Conservation (phyloP, 108 stramenopile genomes). For the Fragilariopsis cylindrus region DNA sequence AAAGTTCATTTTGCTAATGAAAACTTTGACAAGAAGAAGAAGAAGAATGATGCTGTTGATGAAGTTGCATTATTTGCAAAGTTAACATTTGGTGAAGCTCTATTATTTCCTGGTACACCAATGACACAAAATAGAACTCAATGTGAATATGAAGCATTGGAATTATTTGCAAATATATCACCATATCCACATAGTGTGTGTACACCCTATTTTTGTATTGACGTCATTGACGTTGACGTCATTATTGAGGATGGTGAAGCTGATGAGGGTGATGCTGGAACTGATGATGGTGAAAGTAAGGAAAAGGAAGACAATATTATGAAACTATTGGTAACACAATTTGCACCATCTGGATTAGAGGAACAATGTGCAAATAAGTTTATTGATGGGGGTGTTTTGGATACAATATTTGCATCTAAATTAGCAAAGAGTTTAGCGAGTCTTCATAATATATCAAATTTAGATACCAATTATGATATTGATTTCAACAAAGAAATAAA, state of each 20-base stretch:
- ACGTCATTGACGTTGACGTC: conserved; percentile 1
- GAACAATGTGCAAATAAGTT: conserved; percentile 47
- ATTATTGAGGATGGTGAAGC: too few relatives aligned
- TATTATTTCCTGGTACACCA: neutral
- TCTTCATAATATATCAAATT: conserved; percentile 28
- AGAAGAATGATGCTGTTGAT: neutral
- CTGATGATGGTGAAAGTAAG: neutral
- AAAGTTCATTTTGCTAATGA: conserved; percentile 7
- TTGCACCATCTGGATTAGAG: conserved; percentile 32
- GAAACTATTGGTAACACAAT: conserved; percentile 50
- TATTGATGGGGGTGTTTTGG: conserved; percentile 50
- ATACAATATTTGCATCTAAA: conserved; percentile 35
- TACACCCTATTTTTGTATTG: conserved; percentile 23
- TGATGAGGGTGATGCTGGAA: neutral
- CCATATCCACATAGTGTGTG: conserved; percentile 1
- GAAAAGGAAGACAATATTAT: conserved; percentile 11
- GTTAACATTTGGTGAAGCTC: conserved; percentile 11
- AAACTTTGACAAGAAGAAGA: neutral
- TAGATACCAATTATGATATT: conserved; percentile 36
- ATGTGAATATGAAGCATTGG: conserved; percentile 15
- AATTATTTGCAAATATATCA: neutral
- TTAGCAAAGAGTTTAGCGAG: conserved; percentile 37
- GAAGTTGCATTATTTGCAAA: conserved; percentile 29
- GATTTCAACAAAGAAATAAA: conserved; percentile 41
- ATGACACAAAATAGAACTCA: conserved; percentile 4